These are phyloP conservation scores for Ascochyta rabiei DNA, from an alignment of 2,329 filamentous ascomycete species.

Conservation along the genomic window DNA sequence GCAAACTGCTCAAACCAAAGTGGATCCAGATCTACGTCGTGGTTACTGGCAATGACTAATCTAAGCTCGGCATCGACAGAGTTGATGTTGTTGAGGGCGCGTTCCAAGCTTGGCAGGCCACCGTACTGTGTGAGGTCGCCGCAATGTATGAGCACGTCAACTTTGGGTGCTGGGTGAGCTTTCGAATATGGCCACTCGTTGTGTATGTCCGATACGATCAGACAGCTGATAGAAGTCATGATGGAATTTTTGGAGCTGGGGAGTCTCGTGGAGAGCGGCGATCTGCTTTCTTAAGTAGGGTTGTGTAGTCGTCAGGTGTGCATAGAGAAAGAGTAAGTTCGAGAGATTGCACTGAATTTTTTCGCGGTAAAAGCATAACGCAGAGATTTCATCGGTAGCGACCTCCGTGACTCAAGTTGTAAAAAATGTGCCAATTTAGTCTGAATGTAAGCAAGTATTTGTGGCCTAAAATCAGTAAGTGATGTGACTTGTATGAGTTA, in stretches of 20 bases:
- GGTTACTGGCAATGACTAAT: conserved; percentile 65
- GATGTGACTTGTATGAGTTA: too few relatives aligned
- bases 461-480: too few relatives aligned
- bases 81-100: conserved; percentile 54
- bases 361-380: too few relatives aligned
- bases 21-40: conserved; percentile 62
- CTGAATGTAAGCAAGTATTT: too few relatives aligned
- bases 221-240: conserved; percentile 18
- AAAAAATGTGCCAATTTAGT: too few relatives aligned
- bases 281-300: neutral
- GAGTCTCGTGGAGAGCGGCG: neutral
- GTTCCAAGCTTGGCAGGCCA: conserved; percentile 50
- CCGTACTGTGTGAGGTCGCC: conserved; percentile 62
- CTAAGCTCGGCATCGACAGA: conserved; percentile 60
- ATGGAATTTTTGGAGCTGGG: neutral
- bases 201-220: conserved; percentile 51
- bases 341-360: neutral
- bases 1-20: conserved; percentile 12
- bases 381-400: too few relatives aligned
- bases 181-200: conserved; percentile 9
- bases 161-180: conserved; percentile 36
- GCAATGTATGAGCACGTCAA: conserved; percentile 60
- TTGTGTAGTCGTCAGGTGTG: too few relatives aligned
- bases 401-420: too few relatives aligned
- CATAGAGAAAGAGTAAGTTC: too few relatives aligned